A percentile compares a stretch with the other conserved stretches of the same genome.
Conservation (phyloP, 1,284 basidiomycete species). For the Marasmius sp. region DNA sequence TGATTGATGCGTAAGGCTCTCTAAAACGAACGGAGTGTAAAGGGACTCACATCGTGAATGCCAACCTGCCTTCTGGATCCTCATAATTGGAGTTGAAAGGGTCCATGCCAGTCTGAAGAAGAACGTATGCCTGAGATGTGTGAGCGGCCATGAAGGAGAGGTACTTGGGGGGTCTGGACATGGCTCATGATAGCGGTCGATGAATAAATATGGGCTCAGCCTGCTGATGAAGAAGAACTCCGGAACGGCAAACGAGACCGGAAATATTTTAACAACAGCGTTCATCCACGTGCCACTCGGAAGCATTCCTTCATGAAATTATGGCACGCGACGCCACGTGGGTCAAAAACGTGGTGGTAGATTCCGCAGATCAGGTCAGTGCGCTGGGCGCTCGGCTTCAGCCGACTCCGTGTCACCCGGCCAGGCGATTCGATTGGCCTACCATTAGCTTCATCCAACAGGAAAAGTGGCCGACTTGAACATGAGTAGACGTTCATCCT, state of each 20-base stretch:
- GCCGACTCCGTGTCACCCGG: neutral
- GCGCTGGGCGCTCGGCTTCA: neutral
- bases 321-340: neutral
- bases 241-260: neutral
- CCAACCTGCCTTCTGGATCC: slow-evolving; percentile 58
- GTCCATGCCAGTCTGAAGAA: slow-evolving; percentile 65
- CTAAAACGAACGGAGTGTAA: neutral
- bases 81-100: slow-evolving; percentile 60
- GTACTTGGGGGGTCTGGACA: neutral
- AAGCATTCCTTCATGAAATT: neutral
- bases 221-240: neutral
- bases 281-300: neutral
- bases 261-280: neutral
- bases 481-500: too few species aligned
- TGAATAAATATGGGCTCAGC: neutral
- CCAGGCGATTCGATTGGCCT: neutral
- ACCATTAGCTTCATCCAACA: too few species aligned
- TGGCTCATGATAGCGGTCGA: neutral
- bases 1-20: neutral
- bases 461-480: too few species aligned
- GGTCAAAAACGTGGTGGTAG: neutral
- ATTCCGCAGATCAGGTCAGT: neutral
- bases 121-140: slow-evolving; percentile 33
- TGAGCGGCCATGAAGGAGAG: slow-evolving; percentile 31
- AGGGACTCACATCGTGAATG: slow-evolving; percentile 63